Evolutionary conservation across 495 filamentous ascomycete species (phyloP), one percentile per base, ranked within the genome.

Genomic region (Daldinia vernicosa): DNA sequence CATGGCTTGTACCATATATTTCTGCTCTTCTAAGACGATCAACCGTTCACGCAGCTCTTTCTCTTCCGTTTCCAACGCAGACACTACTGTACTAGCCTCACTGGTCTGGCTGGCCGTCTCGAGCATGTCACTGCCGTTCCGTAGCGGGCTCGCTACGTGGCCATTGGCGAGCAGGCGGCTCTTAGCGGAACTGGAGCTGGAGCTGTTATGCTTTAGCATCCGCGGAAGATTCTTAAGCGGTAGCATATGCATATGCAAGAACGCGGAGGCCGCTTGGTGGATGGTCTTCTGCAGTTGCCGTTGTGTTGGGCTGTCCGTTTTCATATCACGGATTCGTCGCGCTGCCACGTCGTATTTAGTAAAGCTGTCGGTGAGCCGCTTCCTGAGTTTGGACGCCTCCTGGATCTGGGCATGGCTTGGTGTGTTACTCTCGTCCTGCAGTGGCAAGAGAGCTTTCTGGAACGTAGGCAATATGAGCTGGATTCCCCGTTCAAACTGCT

Each of bases 1-100:
- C 93, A 98, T 98, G 70, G 92, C 90, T 17, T 89, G 86, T 0
- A 99, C 93, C 75, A 98, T 87, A 75, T 97, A 98, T 75, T 89
- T 88, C 79, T 99, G 95, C 76, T 99, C 95, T 80, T 98, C 95
- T 0, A 99, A 84, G 24, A 99, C 92, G 45, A 97, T 93, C 17
- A 98, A 79, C 43, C 88, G 83, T 74, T 98, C 95, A 12, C 91
- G 86, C 1, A 97, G 79, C 30, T 93, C 89, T 71, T 94, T 97
- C 76, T 99, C 96, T 74, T 96, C 93, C 8, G 86, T 88, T 76
- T 97, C 93, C 17, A 97, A 80, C 4, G 88, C 88, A 0, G 90
- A 92, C 0, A 94, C 82, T 8, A 86, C 88, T 52, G 86, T 91
- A 56, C 87, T 87, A 17, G 77, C 76, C 68, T 91, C 85, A 75